Conservation (phyloP, 2,329 filamentous ascomycete species). For the Seiridium cupressi region DNA sequence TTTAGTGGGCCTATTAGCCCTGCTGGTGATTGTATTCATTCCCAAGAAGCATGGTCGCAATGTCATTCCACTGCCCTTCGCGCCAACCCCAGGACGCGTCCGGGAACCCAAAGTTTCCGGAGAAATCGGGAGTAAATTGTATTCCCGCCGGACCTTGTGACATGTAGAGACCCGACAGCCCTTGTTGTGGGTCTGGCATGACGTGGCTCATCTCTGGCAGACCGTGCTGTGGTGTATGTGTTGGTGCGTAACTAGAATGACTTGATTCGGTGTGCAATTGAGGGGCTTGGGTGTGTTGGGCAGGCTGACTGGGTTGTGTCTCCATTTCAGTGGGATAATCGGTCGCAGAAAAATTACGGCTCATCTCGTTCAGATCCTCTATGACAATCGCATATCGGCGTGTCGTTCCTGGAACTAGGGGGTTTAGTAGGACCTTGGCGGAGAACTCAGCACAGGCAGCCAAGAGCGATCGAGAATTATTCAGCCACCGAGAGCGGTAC, state of each 20-base stretch:
- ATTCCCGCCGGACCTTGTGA: neutral
- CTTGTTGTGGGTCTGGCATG: neutral
- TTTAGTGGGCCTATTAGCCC: neutral
- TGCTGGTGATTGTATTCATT: conserved; percentile 1
- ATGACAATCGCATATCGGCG: conserved; percentile 33
- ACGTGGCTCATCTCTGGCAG: neutral
- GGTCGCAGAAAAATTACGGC: conserved; percentile 10
- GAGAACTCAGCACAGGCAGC: conserved; percentile 27
- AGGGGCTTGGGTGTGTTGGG: neutral
- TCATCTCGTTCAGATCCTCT: conserved; percentile 27
- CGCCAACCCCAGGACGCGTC: conserved; percentile 7
- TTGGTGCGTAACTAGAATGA: too few species aligned
- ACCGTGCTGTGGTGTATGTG: neutral
- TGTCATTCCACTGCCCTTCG: conserved; percentile 11
- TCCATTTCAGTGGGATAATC: neutral
- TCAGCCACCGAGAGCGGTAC: conserved; percentile 23
- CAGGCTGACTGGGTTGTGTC: neutral
- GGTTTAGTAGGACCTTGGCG: conserved; percentile 27
- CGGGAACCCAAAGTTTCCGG: neutral
- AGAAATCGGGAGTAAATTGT: neutral
- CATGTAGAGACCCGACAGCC: conserved; percentile 1
- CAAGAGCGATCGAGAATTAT: conserved; percentile 25
- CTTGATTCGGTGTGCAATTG: neutral
- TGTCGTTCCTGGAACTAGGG: conserved; percentile 34
- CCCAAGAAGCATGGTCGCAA: conserved; percentile 11